Evolutionary conservation across 2,329 filamentous ascomycete genomes (phyloP).

Genomic region (Ceratocystis harringtonii): DNA sequence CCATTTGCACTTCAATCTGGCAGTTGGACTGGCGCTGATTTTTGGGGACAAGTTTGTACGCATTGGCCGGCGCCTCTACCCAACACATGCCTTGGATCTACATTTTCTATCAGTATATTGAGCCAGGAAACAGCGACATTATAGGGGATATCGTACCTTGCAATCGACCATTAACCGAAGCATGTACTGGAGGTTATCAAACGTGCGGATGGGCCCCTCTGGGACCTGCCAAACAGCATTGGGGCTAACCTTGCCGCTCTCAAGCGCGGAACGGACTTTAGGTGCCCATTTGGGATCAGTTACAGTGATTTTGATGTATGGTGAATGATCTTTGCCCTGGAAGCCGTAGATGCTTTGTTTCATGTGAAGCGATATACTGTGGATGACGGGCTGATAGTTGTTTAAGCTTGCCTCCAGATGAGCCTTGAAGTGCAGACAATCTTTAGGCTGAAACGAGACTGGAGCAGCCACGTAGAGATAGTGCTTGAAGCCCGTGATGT

Average conservation of each 20-base stretch:
- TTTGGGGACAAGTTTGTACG: constrained; percentile 55
- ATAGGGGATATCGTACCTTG: constrained; percentile 38
- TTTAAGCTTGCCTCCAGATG: constrained; percentile 69
- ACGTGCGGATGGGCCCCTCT: constrained; percentile 63
- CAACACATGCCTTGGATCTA: constrained; percentile 90
- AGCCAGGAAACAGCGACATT: neutral
- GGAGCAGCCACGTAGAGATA: constrained; percentile 92
- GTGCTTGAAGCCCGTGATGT: constrained; percentile 90
- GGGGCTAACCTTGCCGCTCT: constrained; percentile 68
- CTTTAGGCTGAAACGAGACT: constrained; percentile 58
- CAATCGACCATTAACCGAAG: constrained; percentile 97
- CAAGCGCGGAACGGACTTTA: constrained; percentile 59
- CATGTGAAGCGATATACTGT: constrained; percentile 68
- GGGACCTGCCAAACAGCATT: constrained; percentile 71
- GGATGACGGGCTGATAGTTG: constrained; percentile 57
- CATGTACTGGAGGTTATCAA: constrained; percentile 91
- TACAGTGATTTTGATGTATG: constrained; percentile 86
- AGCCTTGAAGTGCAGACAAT: constrained; percentile 62
- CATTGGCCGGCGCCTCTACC: constrained; percentile 67
- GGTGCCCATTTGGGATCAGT: constrained; percentile 75
- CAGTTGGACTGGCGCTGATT: constrained; percentile 72
- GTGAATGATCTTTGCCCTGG: constrained; percentile 80
- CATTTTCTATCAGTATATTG: constrained; percentile 18
- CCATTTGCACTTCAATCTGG: constrained; percentile 82
- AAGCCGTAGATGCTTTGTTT: constrained; percentile 88